Evolutionary conservation across 139 green algal species (phyloP).

Genomic region (Chlamydomonas eustigma): DNA sequence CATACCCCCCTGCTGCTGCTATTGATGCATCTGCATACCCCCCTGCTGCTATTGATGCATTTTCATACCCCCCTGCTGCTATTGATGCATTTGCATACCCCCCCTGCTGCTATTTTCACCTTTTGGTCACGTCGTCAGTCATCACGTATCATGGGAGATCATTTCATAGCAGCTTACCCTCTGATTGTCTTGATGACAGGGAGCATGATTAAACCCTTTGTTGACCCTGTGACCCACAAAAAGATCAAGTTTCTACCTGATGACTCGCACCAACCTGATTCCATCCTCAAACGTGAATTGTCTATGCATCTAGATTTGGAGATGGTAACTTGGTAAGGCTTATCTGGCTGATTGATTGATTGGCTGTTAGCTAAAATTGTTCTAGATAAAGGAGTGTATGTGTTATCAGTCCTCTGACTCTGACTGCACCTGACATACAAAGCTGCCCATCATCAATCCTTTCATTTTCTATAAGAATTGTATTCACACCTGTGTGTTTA

Average conservation of each 20-base stretch:
- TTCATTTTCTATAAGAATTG: too few species aligned
- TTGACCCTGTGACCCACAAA: slow-evolving; percentile 15
- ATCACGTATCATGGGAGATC: background rate
- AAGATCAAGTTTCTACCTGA: slow-evolving; percentile 8
- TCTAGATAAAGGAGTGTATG: too few species aligned
- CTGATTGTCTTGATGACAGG: background rate
- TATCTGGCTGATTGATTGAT: too few species aligned
- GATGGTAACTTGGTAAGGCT: slow-evolving; percentile 1
- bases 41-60: background rate
- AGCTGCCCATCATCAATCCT: too few species aligned
- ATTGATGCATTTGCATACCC: background rate
- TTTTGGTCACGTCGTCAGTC: background rate
- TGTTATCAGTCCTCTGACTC: too few species aligned
- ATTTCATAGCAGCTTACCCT: background rate
- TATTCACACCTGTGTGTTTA: background rate
- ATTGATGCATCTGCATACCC: background rate
- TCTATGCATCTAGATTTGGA: background rate
- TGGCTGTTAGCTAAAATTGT: too few species aligned
- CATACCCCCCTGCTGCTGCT: background rate
- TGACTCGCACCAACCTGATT: background rate
- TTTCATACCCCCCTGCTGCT: background rate
- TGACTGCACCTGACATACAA: too few species aligned
- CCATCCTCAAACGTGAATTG: background rate
- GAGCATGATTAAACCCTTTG: slow-evolving; percentile 8
- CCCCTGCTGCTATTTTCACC: background rate